phyloP scores from a whole-genome alignment of 2,329 filamentous ascomycete genomes.

The Pleomassaria siparia region DNA sequence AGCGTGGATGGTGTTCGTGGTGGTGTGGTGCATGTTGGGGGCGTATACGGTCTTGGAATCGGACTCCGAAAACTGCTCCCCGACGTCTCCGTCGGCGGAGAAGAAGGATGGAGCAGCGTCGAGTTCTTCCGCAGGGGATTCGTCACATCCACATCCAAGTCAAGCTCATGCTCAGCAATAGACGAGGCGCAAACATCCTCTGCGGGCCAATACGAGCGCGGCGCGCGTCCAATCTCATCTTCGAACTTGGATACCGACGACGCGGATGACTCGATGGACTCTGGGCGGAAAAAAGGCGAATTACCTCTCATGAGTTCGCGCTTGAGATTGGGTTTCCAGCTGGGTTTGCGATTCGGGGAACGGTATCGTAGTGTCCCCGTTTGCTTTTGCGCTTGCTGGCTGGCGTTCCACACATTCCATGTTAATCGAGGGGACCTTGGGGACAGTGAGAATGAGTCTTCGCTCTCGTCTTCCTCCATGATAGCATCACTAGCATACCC shows the following conservation, averaged over 20 bases:
- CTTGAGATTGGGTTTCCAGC: constrained; percentile 30
- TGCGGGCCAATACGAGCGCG: not conserved
- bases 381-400: not conserved
- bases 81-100: constrained; percentile 10
- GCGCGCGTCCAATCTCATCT: constrained; percentile 5
- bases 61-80: not conserved
- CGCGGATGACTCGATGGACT: constrained; percentile 13
- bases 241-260: constrained; percentile 12
- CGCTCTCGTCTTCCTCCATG: constrained; percentile 20
- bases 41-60: constrained; percentile 6
- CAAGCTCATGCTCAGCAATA: too few species aligned
- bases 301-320: constrained; percentile 16
- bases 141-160: not conserved
- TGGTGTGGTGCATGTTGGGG: constrained; percentile 4
- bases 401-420: not conserved
- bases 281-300: constrained; percentile 5
- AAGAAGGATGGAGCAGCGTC: constrained; percentile 26
- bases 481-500: constrained; percentile 22
- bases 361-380: constrained; percentile 2
- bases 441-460: constrained; percentile 8
- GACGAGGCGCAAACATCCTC: too few species aligned
- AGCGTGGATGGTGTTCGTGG: constrained; percentile 11
- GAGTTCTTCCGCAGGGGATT: constrained; percentile 8
- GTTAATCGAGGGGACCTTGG: not conserved
- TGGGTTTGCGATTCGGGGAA: constrained; percentile 17